phyloP scores from a whole-genome alignment of 345 rosid species.

The Lepidium africanum region DNA sequence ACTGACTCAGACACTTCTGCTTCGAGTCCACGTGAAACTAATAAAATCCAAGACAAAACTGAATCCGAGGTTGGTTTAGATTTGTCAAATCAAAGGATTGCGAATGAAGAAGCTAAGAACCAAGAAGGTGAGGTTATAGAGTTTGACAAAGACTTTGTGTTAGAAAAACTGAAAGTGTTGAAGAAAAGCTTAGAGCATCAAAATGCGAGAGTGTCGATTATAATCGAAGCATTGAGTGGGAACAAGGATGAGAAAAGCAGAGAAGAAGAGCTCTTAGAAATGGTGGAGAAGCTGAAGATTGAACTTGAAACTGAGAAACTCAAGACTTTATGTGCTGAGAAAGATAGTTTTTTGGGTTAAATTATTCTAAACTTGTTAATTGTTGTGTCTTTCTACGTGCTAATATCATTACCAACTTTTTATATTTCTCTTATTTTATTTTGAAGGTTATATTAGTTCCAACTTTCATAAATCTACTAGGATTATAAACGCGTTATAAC shows the following conservation, averaged over 20 bases:
- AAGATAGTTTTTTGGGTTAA: slow-evolving; percentile 17
- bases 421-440: neutral
- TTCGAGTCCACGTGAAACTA: slow-evolving; percentile 13
- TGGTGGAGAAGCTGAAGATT: slow-evolving; percentile 38
- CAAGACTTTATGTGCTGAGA: slow-evolving; percentile 19
- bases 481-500: neutral
- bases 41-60: neutral
- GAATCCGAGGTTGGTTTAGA: neutral
- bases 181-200: slow-evolving; percentile 68
- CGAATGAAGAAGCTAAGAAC: slow-evolving; percentile 1
- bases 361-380: neutral
- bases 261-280: slow-evolving; percentile 44
- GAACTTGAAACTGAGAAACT: slow-evolving; percentile 36
- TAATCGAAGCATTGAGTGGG: slow-evolving; percentile 49
- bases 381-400: neutral
- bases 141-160: slow-evolving; percentile 29
- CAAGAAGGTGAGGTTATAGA: slow-evolving; percentile 2
- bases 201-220: slow-evolving; percentile 35
- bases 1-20: slow-evolving; percentile 25
- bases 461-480: neutral
- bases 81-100: neutral
- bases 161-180: slow-evolving; percentile 41
- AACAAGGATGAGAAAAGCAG: slow-evolving; percentile 40
- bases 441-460: neutral
- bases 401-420: neutral